Conservation (phyloP, 2,329 filamentous ascomycete species). For the Coniella vitis region DNA sequence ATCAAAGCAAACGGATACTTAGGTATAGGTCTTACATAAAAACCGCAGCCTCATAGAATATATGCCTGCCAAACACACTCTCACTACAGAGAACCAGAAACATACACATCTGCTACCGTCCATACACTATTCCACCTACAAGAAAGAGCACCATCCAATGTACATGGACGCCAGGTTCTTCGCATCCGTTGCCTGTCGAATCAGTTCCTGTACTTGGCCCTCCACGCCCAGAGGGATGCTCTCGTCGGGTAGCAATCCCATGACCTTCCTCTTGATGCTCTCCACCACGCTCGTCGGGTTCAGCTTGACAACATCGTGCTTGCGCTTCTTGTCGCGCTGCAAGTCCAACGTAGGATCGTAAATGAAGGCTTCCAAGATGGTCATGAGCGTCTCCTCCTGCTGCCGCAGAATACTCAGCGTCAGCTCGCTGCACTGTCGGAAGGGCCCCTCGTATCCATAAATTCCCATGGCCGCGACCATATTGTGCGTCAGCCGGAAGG, state of each 20-base stretch:
- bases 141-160: constrained; percentile 77
- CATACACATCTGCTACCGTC: no score
- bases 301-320: constrained; percentile 38
- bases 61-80: no score
- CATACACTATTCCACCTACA: no score
- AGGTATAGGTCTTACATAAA: no score
- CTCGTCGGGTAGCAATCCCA: constrained; percentile 76
- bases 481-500: constrained; percentile 95
- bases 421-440: constrained; percentile 83
- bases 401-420: constrained; percentile 78
- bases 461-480: constrained; percentile 98
- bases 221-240: constrained; percentile 91
- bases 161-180: constrained; percentile 88
- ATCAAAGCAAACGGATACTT: no score
- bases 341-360: constrained; percentile 96
- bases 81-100: no score
- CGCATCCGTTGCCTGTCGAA: constrained; percentile 76
- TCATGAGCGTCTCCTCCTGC: constrained; percentile 95
- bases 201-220: constrained; percentile 93
- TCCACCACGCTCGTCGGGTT: constrained; percentile 73
- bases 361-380: constrained; percentile 92
- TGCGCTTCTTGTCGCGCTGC: constrained; percentile 61
- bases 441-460: constrained; percentile 89
- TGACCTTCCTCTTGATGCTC: constrained; percentile 79
- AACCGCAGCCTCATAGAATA: no score